Base-by-base conservation (phyloP, 306 rosid species). In the Acmispon strigosus region DNA sequence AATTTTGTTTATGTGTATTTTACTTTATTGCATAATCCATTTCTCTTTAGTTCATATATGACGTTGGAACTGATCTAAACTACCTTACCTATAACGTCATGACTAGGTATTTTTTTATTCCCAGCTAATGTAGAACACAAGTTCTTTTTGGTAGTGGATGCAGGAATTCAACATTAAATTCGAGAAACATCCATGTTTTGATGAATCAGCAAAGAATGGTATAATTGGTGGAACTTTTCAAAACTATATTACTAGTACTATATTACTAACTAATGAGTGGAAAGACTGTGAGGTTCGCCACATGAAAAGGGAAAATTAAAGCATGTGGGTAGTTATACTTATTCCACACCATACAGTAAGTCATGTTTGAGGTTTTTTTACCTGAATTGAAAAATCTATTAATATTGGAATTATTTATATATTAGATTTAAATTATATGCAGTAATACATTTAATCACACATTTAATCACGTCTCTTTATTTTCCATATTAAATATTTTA, bases 41-140 rank as follows among this genome's bases (percentile, higher is more conserved):
- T 18, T 36, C 2, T 42, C 76, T 73, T 20, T 22, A 5, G 39
- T 63, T 34, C 2, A 1, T 2, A 36, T 15, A 27, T 45, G 50
- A 54, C 18, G 73, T 44, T 29, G 55, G 50, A 66, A 55, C 0
- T 56, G 32, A 36, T 62, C n/a, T 59, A 15, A 48, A 49, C 22
- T 14, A 27, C 49, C 15, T 52, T 73, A 70, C 9, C 43, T 7
- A 43, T 69, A 60, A 60, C 76, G 76, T 76, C 81, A 69, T 24
- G 53, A 59, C 7, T 47, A 29, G 10, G 1, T 41, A 36, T 3
- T 55, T 20, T 36, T 9, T 44, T 43, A 4, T 44, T 4, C 3
- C 7, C 5, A 37, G 15, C 4, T 8, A 8, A 58, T 22, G 11
- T 13, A 8, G 45, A 75, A 37, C 59, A 39, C 15, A 8, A 14